Evolutionary conservation across 2,329 filamentous ascomycete species (phyloP).

Genomic region (Hypoxylon rubiginosum): DNA sequence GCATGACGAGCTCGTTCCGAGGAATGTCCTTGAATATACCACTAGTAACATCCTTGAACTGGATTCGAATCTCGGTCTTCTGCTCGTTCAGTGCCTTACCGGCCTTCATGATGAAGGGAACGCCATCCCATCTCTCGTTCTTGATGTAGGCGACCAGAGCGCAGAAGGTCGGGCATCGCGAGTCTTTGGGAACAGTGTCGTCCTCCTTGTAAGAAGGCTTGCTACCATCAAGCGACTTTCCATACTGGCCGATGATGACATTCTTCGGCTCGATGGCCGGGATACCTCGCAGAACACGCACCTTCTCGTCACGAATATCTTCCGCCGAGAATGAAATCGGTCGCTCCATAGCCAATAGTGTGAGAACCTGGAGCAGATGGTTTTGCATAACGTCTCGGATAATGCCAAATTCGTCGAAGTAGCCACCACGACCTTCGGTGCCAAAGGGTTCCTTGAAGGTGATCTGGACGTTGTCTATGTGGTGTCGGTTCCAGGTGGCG

Average conservation of each 20-base stretch:
- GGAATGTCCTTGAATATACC: slow-evolving; percentile 99
- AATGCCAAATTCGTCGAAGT: slow-evolving; percentile 99
- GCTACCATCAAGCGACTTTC: slow-evolving; percentile 92
- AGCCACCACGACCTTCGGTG: slow-evolving; percentile 96
- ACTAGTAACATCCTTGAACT: slow-evolving; percentile 99
- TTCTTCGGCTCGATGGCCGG: slow-evolving; percentile 98
- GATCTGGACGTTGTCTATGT: slow-evolving; percentile 99
- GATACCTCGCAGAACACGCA: slow-evolving; percentile 93
- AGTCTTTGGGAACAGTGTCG: slow-evolving; percentile 97
- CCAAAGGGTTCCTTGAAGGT: slow-evolving; percentile 99
- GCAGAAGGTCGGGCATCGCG: slow-evolving; percentile 97
- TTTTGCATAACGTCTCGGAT: slow-evolving; percentile 99
- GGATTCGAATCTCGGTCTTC: slow-evolving; percentile 98
- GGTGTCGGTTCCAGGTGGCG: slow-evolving; percentile 98
- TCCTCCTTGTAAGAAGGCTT: slow-evolving; percentile 99
- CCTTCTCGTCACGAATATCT: slow-evolving; percentile 98
- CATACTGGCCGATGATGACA: slow-evolving; percentile 99
- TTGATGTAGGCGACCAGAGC: slow-evolving; percentile 98
- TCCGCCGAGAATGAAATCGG: slow-evolving; percentile 98
- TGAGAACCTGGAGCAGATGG: slow-evolving; percentile 96
- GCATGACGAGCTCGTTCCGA: slow-evolving; percentile 98
- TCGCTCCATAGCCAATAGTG: slow-evolving; percentile 96
- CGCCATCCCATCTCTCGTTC: slow-evolving; percentile 99
- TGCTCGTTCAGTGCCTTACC: slow-evolving; percentile 99
- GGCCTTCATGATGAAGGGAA: slow-evolving; percentile 99